Conservation (phyloP, 2,329 filamentous ascomycete genomes). For the Sclerotinia sclerotiorum region DNA sequence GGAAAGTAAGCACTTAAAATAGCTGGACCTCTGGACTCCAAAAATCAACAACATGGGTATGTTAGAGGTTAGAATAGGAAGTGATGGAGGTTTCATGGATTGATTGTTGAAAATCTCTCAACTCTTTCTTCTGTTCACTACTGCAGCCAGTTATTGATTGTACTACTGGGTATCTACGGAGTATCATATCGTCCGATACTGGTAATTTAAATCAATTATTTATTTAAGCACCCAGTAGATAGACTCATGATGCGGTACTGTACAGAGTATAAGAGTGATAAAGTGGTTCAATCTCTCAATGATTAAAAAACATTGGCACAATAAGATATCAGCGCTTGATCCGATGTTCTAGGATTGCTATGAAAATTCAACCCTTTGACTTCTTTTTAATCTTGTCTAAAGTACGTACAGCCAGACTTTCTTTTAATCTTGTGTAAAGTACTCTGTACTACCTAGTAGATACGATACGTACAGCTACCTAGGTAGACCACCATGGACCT, state of each 20-base stretch:
- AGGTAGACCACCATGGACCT: background rate
- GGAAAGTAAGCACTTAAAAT: background rate
- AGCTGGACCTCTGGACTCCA: background rate
- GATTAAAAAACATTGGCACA: no score
- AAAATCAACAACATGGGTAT: background rate
- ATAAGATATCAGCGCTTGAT: background rate
- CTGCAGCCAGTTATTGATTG: no score
- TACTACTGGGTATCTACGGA: no score
- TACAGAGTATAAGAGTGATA: background rate
- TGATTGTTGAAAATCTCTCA: background rate
- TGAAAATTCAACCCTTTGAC: no score
- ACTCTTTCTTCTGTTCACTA: no score
- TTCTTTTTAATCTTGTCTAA: background rate
- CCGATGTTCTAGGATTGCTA: background rate
- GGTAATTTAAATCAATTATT: no score
- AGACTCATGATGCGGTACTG: no score
- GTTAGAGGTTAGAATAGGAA: slow-evolving; percentile 1
- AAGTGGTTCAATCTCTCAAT: background rate
- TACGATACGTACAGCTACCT: no score
- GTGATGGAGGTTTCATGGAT: background rate
- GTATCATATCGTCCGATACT: no score
- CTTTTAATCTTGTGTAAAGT: background rate
- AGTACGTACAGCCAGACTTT: no score
- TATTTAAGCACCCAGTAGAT: no score
- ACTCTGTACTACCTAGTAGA: no score